These are phyloP conservation scores for Acacia crassicarpa DNA, from an alignment of 306 rosid species.

Conservation along the genomic window DNA sequence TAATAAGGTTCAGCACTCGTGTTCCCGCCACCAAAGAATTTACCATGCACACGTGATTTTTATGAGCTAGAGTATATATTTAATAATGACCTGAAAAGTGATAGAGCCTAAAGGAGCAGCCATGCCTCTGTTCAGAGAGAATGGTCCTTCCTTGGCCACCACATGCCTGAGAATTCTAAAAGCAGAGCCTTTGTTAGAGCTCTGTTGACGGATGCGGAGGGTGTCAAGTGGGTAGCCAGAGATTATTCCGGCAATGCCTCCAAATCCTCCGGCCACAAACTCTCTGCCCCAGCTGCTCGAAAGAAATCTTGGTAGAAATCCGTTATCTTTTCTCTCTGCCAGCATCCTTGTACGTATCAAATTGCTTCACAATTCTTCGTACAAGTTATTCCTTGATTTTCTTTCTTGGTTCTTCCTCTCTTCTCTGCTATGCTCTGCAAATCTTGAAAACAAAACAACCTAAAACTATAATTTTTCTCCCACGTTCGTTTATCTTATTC, in stretches of 20 bases:
- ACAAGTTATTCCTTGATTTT: not conserved
- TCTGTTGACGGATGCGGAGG: conserved; percentile 63
- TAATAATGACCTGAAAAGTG: conserved; percentile 69
- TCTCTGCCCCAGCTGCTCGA: conserved; percentile 81
- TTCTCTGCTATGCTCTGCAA: not conserved
- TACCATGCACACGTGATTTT: not conserved
- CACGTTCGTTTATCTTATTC: not conserved
- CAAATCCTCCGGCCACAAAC: conserved; percentile 88
- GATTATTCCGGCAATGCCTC: conserved; percentile 82
- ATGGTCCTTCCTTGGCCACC: conserved; percentile 57
- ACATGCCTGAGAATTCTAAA: conserved; percentile 50
- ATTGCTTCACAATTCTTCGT: not conserved
- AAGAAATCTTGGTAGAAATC: conserved; percentile 78
- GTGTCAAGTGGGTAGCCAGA: conserved; percentile 92
- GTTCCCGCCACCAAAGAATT: not conserved
- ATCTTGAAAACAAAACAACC: not conserved
- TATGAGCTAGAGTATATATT: not conserved
- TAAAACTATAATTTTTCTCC: not conserved
- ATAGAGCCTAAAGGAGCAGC: conserved; percentile 78
- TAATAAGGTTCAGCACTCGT: conserved; percentile 15
- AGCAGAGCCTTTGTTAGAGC: conserved; percentile 56
- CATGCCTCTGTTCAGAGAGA: conserved; percentile 87
- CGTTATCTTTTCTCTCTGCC: conserved; percentile 36
- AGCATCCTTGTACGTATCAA: conserved; percentile 16
- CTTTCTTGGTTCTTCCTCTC: not conserved